Conservation (phyloP, 805 yeast species). For the Torulaspora quercuum region DNA sequence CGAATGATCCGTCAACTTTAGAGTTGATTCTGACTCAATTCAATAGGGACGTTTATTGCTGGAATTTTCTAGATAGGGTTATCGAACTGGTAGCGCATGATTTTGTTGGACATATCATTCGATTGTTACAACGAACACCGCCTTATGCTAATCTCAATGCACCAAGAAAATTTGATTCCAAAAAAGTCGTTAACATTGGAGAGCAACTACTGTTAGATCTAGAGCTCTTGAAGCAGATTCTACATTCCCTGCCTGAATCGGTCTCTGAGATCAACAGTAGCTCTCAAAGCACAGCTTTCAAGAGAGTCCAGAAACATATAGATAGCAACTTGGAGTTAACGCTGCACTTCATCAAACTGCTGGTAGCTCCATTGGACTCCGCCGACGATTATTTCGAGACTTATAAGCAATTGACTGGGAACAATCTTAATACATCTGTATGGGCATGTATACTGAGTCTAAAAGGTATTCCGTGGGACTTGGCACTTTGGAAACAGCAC, state of each 20-base stretch:
- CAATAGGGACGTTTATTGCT: constrained; percentile 64
- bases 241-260: constrained; percentile 33
- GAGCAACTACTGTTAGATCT: constrained; percentile 81
- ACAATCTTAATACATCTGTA: constrained; percentile 26
- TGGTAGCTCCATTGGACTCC: constrained; percentile 37
- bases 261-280: constrained; percentile 18
- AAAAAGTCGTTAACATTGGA: constrained; percentile 44
- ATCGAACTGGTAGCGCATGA: constrained; percentile 60
- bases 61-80: constrained; percentile 72
- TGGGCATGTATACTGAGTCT: constrained; percentile 34
- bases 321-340: constrained; percentile 24
- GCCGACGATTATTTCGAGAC: constrained; percentile 45
- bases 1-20: constrained; percentile 24
- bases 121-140: constrained; percentile 59
- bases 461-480: constrained; percentile 35
- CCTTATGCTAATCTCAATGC: constrained; percentile 42
- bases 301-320: constrained; percentile 30
- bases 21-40: constrained; percentile 51
- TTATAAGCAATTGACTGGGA: constrained; percentile 31
- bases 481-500: constrained; percentile 30
- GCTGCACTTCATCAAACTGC: constrained; percentile 24
- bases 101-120: constrained; percentile 54
- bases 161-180: constrained; percentile 21
- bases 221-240: constrained; percentile 55
- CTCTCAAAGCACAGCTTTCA: constrained; percentile 21